phyloP scores from a whole-genome alignment of 2,329 filamentous ascomycete species.

The Aspergillus glaucus region DNA sequence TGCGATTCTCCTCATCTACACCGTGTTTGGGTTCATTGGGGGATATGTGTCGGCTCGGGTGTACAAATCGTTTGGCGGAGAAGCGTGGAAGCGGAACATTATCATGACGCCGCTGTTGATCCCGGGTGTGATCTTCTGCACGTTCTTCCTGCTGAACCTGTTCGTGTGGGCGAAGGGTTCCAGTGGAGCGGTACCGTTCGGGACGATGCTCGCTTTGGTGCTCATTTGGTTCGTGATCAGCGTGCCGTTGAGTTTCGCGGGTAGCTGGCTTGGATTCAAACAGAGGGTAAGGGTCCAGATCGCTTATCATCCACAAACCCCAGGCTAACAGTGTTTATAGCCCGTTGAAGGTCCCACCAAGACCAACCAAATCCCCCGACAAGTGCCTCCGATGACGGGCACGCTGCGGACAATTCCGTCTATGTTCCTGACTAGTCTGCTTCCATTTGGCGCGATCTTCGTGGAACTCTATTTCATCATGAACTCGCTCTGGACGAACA shows the following conservation, averaged over 20 bases:
- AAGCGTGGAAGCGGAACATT: constrained; percentile 93
- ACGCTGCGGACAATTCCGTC: constrained; percentile 84
- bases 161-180: constrained; percentile 93
- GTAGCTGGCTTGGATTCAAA: constrained; percentile 91
- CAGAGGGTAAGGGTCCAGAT: constrained; percentile 42
- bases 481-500: constrained; percentile 97
- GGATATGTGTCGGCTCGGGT: constrained; percentile 81
- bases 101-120: constrained; percentile 77
- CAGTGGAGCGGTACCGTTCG: constrained; percentile 90
- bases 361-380: constrained; percentile 95
- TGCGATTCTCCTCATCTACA: constrained; percentile 89
- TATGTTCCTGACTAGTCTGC: constrained; percentile 83
- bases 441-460: constrained; percentile 95
- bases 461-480: constrained; percentile 99
- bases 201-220: constrained; percentile 90
- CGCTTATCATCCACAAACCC: too few relatives aligned
- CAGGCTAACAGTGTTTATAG: constrained; percentile 21
- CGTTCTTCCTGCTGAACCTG: constrained; percentile 90
- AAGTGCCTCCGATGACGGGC: constrained; percentile 77
- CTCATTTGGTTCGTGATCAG: constrained; percentile 97
- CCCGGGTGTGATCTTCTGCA: constrained; percentile 75
- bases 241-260: constrained; percentile 79
- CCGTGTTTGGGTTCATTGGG: constrained; percentile 82
- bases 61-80: constrained; percentile 93
- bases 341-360: constrained; percentile 74